phyloP scores from a whole-genome alignment of 106 monocot genomes.

The Platanthera guangdongensis region DNA sequence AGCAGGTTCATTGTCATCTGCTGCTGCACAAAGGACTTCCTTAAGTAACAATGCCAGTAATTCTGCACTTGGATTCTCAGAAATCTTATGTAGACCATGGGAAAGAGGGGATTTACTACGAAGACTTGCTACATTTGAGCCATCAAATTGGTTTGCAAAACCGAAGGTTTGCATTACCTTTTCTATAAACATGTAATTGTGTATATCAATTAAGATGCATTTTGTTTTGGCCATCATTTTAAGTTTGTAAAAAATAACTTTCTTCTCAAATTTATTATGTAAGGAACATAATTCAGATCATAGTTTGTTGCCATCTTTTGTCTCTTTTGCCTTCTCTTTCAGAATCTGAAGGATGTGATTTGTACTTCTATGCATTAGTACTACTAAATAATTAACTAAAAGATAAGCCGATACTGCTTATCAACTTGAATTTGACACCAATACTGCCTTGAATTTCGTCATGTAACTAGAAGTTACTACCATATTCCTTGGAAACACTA shows the following conservation, averaged over 20 bases:
- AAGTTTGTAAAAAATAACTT: not conserved
- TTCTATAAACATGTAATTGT: not conserved
- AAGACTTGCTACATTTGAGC: slow-evolving; percentile 86
- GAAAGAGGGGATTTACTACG: slow-evolving; percentile 93
- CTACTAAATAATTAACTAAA: not conserved
- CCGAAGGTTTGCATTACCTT: slow-evolving; percentile 46
- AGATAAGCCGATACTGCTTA: not conserved
- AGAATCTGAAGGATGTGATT: not conserved
- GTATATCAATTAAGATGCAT: not conserved
- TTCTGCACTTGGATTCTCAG: slow-evolving; percentile 47
- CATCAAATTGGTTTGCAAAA: slow-evolving; percentile 76
- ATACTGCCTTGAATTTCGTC: not conserved
- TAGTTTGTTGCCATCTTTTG: not conserved
- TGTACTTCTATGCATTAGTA: not conserved
- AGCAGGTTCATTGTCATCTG: slow-evolving; percentile 44
- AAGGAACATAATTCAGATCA: not conserved
- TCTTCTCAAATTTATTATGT: not conserved
- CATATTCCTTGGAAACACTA: not conserved
- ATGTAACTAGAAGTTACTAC: not conserved
- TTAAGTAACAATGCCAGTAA: slow-evolving; percentile 61
- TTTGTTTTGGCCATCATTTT: not conserved
- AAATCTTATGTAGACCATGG: slow-evolving; percentile 83
- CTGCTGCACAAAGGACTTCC: slow-evolving; percentile 48
- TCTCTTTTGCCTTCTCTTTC: not conserved
- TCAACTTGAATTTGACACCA: not conserved